Base-by-base conservation (phyloP, 139 green algal species). In the Picochlorum sp. region DNA sequence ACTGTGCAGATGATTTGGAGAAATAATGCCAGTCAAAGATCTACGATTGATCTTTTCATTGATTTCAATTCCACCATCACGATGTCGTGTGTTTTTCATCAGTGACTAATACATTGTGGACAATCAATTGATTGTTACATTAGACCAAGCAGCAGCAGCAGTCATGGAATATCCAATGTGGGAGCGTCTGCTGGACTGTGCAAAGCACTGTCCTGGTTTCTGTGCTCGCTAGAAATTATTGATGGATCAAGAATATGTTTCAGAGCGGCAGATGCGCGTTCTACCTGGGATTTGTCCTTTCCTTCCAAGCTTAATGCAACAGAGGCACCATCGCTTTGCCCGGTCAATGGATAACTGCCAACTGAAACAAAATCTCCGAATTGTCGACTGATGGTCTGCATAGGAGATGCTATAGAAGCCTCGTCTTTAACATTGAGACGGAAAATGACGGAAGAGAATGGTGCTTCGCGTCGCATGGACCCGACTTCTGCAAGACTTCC, bases 281-380 rank as follows among this genome's bases (percentile, higher is more conserved):
- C 36, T 44, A 82, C 40, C 40, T 31, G 4, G 18, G 54, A 59
- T n/a, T 14, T 33, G 9, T 76, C 51, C 59, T 82, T 84, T 47
- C 71, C 68, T 57, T 89, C 79, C 54, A 89, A 45, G 0, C 67
- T 73, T 31, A 88, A 44, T 28, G 85, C 59, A 22, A 88, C 53
- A 12, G 65, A 55, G 14, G 66, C 59, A 10, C 67, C 72, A 30
- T 88, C 81, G 3, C 33, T 16, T 57, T 83, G 74, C 2, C 43
- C 57, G 10, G 29, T 67, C 30, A 85, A 74, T 12, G 81, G 83
- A 55, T 90, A 87, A 9, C 59, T 76, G 4, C 83, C 81, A 7
- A 87, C 52, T 12, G 64, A 13, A n/a, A 89, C 75, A 9, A 76
- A 73, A 5, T 49, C 39, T 9, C 76, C 72, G 31, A 36, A 51